phyloP scores from a whole-genome alignment of 2,329 filamentous ascomycete species.

The Cladosporium sp. region DNA sequence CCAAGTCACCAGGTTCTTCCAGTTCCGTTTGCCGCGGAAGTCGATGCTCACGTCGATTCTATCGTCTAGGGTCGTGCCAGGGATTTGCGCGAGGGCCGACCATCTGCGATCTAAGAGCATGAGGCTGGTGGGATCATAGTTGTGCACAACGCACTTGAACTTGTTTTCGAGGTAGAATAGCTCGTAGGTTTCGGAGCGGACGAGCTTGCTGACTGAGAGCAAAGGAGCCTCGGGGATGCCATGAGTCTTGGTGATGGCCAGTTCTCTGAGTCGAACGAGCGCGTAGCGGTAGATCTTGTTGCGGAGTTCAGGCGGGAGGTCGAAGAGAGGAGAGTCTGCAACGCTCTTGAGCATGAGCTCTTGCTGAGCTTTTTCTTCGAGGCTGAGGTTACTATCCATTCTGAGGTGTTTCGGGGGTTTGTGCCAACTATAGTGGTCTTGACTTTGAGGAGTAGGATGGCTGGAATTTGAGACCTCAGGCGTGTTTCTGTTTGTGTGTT shows the following conservation, averaged over 20 bases:
- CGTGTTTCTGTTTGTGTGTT: background rate
- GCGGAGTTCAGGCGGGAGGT: conserved; percentile 3
- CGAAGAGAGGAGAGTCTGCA: background rate
- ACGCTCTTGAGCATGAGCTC: background rate
- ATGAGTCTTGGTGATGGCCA: background rate
- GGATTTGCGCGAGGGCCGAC: too few species aligned
- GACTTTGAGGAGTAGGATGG: background rate
- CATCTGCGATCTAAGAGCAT: background rate
- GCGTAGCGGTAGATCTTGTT: background rate
- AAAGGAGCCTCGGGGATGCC: background rate
- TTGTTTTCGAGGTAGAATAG: background rate
- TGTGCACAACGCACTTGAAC: background rate
- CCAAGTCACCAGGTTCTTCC: background rate
- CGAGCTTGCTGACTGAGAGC: background rate
- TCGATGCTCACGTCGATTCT: too few species aligned
- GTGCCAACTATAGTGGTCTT: background rate
- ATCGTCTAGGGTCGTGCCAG: too few species aligned
- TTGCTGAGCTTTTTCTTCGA: background rate
- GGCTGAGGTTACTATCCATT: background rate
- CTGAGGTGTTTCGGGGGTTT: background rate
- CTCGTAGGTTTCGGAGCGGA: background rate
- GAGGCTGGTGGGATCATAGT: background rate
- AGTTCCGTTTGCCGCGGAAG: background rate
- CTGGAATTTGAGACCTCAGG: too few species aligned
- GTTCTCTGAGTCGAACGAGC: background rate